phyloP scores from a whole-genome alignment of 768 basidiomycete genomes.

The Trametes coccinea region DNA sequence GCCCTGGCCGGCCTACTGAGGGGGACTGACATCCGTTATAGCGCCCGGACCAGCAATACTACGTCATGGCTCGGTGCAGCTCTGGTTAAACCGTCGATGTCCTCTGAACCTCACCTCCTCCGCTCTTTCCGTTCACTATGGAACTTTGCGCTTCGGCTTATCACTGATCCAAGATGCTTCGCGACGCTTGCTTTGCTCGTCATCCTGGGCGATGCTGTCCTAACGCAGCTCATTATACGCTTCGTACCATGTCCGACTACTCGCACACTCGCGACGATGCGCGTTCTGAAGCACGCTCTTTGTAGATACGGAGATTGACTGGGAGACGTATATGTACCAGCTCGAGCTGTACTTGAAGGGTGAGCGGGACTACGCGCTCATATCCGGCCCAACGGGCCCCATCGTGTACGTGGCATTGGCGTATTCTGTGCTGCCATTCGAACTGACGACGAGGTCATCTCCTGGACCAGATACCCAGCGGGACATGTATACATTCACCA shows the following conservation, averaged over 20 bases:
- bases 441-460: no score
- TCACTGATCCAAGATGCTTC: slow-evolving; percentile 62
- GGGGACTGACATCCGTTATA: no score
- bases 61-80: neutral
- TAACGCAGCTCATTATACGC: slow-evolving; percentile 79
- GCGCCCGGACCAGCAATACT: neutral
- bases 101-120: neutral
- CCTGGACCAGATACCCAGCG: slow-evolving; percentile 78
- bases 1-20: no score
- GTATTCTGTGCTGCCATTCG: neutral
- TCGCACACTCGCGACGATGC: slow-evolving; percentile 6
- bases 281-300: slow-evolving; percentile 14
- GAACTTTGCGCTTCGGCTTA: slow-evolving; percentile 32
- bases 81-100: slow-evolving; percentile 7
- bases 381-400: slow-evolving; percentile 90
- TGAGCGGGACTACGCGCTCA: slow-evolving; percentile 76
- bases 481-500: slow-evolving; percentile 87
- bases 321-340: slow-evolving; percentile 94
- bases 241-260: slow-evolving; percentile 80
- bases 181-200: slow-evolving; percentile 65
- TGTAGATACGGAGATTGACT: slow-evolving; percentile 97
- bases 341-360: slow-evolving; percentile 76
- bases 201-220: slow-evolving; percentile 70
- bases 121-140: slow-evolving; percentile 18
- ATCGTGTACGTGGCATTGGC: slow-evolving; percentile 64